Base-by-base conservation (phyloP, 2,329 filamentous ascomycete genomes). In the Phyllosticta citribraziliensis region DNA sequence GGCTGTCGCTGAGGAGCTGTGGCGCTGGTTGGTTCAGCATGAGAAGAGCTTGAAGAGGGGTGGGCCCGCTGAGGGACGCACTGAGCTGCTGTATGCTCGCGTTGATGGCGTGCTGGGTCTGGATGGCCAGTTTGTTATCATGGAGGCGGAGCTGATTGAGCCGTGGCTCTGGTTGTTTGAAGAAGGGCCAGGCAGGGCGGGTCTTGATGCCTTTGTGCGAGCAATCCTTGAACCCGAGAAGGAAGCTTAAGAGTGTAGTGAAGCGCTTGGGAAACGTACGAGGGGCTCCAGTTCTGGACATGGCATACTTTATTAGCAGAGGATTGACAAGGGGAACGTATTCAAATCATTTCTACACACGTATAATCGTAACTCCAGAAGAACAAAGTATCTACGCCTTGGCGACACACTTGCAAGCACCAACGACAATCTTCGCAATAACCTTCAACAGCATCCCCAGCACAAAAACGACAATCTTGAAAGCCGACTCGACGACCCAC, bases 391-490 rank as follows among this genome's bases (percentile, higher is more conserved):
- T 30, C 64, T 67, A 71, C 60, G 72, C 62, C 66, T 72, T 74
- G 30, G 69, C 69, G 50, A 72, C 70, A 62, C 74, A 70, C 61
- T 68, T 60, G n/a, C 68, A 70, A 40, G 73, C 67, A 69, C 73
- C 72, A 20, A 74, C 71, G 2, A 77, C 67, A 6, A 77, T 66
- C 3, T 70, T 72, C 40, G 73, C 67, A 20, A 77, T 68, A 47
- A 76, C 68, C 69, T 75, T 78, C 22, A 79, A 70, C 2, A 68
- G 70, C 17, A 77, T 67, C 56, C 70, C 70, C 6, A 79, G 59
- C 52, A 78, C 70, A 63, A 73, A 77, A 2, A 78, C 73, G 2
- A 75, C 70, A 1, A 72, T 69, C 66, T 76, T 78, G 59, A 79
- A 73, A 5, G 69, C 70, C 64, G 78, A 72, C 0, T 71, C 74